phyloP scores from a whole-genome alignment of 2,329 filamentous ascomycete species.

The Delphinella strobiligena region DNA sequence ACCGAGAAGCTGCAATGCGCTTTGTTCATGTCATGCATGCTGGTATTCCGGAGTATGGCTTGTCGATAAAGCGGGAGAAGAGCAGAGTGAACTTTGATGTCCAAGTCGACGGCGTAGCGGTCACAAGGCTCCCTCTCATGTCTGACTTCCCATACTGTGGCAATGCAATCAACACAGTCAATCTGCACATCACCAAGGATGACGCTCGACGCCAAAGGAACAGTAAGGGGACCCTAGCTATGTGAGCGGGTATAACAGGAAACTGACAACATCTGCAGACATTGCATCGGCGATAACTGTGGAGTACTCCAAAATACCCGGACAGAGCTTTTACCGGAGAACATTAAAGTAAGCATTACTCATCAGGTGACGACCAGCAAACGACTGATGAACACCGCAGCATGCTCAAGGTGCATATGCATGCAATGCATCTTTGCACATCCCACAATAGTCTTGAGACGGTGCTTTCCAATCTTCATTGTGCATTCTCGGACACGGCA shows the following conservation, averaged over 20 bases:
- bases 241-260: constrained; percentile 11
- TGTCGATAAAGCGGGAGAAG: constrained; percentile 64
- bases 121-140: constrained; percentile 26
- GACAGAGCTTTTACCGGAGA: constrained; percentile 70
- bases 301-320: constrained; percentile 59
- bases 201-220: constrained; percentile 39
- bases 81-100: constrained; percentile 75
- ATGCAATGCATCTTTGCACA: constrained; percentile 73
- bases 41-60: constrained; percentile 69
- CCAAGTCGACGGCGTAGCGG: constrained; percentile 43
- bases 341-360: constrained; percentile 53
- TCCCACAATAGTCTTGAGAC: constrained; percentile 58
- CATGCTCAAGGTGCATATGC: constrained; percentile 73
- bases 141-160: constrained; percentile 81
- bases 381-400: constrained; percentile 17
- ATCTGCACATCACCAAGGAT: constrained; percentile 64
- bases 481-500: constrained; percentile 65
- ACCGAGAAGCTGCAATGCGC: constrained; percentile 49
- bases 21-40: constrained; percentile 74
- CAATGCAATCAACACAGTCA: constrained; percentile 58
- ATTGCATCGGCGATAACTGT: constrained; percentile 67
- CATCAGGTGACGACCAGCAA: too few species aligned
- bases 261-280: constrained; percentile 22
- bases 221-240: constrained; percentile 31
- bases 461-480: constrained; percentile 62